Percentiles rank a stretch among this genome's conserved stretches.
Evolutionary conservation across 2,329 filamentous ascomycete species (phyloP).

Genomic region (Fusarium pseudocircinatum): DNA sequence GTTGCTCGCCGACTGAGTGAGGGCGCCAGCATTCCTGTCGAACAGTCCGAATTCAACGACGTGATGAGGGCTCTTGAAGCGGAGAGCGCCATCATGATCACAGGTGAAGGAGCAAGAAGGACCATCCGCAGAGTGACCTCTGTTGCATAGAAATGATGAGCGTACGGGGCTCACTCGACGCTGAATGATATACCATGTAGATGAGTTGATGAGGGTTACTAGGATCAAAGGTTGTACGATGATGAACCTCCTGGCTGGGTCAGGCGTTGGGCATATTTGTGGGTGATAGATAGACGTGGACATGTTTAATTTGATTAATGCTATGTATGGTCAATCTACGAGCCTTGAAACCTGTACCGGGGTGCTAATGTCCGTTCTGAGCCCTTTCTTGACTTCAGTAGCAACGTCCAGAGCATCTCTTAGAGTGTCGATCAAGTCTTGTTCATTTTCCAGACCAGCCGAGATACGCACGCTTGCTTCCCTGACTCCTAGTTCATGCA

Average conservation of each 20-base stretch:
- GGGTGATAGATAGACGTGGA: slow-evolving; percentile 28
- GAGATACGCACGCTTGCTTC: slow-evolving; percentile 57
- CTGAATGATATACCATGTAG: slow-evolving; percentile 42
- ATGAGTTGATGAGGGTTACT: slow-evolving; percentile 16
- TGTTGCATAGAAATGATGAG: slow-evolving; percentile 18
- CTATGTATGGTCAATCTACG: neutral
- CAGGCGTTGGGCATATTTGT: slow-evolving; percentile 40
- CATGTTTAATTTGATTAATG: slow-evolving; percentile 26
- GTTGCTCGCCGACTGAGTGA: slow-evolving; percentile 78
- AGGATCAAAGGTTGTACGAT: slow-evolving; percentile 14
- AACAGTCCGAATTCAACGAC: slow-evolving; percentile 84
- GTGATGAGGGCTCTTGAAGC: slow-evolving; percentile 82
- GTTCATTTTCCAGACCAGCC: slow-evolving; percentile 57
- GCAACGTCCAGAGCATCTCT: slow-evolving; percentile 47
- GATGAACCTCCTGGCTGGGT: slow-evolving; percentile 26
- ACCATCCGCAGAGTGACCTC: slow-evolving; percentile 78
- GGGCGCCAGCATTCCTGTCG: slow-evolving; percentile 74
- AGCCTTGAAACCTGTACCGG: neutral
- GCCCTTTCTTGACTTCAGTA: slow-evolving; percentile 15
- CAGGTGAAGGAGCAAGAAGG: slow-evolving; percentile 85
- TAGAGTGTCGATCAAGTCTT: slow-evolving; percentile 54
- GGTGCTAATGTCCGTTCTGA: neutral
- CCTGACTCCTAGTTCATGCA: slow-evolving; percentile 51
- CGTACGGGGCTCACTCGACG: slow-evolving; percentile 16
- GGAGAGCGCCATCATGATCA: slow-evolving; percentile 82